A percentile compares a stretch with the other conserved stretches of the same genome.
Conservation (phyloP, 2,329 filamentous ascomycete species). For the Xylariaceae sp. region DNA sequence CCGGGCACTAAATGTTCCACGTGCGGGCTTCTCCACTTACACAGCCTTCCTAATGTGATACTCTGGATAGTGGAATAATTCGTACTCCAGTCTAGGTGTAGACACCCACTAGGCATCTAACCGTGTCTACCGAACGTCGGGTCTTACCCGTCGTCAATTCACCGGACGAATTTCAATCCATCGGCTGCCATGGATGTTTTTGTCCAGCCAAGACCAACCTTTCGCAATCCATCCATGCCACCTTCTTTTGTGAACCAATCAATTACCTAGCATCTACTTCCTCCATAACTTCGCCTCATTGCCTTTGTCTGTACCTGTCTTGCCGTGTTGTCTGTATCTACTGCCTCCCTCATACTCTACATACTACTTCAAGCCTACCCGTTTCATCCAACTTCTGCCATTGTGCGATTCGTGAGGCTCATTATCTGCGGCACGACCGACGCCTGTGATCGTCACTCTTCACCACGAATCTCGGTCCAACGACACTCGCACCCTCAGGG, state of each 20-base stretch:
- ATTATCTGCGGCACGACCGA: not conserved
- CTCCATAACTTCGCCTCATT: no score
- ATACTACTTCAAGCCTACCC: not conserved
- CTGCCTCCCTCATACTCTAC: not conserved
- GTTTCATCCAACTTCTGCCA: not conserved
- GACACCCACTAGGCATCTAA: no score
- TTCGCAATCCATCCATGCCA: not conserved
- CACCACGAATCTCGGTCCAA: not conserved
- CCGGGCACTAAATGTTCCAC: no score
- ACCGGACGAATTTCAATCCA: no score
- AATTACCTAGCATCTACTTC: not conserved
- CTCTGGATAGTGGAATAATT: no score
- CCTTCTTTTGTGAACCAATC: constrained; percentile 6
- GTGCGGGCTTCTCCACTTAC: no score
- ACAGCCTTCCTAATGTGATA: no score
- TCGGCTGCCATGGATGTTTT: not conserved
- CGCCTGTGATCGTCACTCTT: not conserved
- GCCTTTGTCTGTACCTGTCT: not conserved
- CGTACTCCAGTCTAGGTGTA: no score
- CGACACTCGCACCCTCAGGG: not conserved
- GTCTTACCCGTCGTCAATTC: no score
- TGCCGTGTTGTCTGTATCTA: not conserved
- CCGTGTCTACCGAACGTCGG: no score
- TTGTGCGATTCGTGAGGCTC: not conserved
- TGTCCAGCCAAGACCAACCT: not conserved